Conservation (phyloP, 192 early-diverging fungal species). For the Geranomyces variabilis region DNA sequence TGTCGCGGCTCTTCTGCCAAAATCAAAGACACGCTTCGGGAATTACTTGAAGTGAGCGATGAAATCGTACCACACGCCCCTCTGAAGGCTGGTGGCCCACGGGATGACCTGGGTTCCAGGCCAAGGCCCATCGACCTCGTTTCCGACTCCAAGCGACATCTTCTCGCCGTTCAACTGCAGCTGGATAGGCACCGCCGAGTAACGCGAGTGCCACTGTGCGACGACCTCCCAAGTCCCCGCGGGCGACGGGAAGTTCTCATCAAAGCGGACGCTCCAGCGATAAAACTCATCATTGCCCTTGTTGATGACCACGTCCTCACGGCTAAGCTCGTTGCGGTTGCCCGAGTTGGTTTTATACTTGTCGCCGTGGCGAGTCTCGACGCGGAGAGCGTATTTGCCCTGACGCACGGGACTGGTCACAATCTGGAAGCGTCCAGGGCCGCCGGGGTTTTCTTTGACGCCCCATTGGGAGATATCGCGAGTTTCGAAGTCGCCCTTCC, state of each 20-base stretch:
- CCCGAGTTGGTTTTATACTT: not conserved
- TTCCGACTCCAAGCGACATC: not conserved
- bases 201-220: too few relatives aligned
- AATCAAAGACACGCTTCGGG: too few relatives aligned
- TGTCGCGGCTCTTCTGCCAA: too few relatives aligned
- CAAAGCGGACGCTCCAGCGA: constrained; percentile 3
- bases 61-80: constrained; percentile 1
- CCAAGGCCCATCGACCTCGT: constrained; percentile 2
- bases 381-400: not conserved
- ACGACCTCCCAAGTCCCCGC: too few relatives aligned
- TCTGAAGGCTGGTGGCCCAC: not conserved
- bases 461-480: not conserved
- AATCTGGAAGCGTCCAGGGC: not conserved
- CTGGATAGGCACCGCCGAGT: too few relatives aligned
- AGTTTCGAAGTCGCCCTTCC: not conserved
- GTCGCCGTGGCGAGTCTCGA: constrained; percentile 1
- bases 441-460: constrained; percentile 7
- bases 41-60: not conserved
- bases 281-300: not conserved
- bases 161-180: too few relatives aligned
- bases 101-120: not conserved
- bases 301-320: not conserved
- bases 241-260: not conserved
- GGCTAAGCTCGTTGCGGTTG: not conserved
- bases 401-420: constrained; percentile 1